Percentiles rank a stretch among this genome's conserved stretches.
Conservation (phyloP, 345 rosid genomes). For the Capsella bursapastoris region DNA sequence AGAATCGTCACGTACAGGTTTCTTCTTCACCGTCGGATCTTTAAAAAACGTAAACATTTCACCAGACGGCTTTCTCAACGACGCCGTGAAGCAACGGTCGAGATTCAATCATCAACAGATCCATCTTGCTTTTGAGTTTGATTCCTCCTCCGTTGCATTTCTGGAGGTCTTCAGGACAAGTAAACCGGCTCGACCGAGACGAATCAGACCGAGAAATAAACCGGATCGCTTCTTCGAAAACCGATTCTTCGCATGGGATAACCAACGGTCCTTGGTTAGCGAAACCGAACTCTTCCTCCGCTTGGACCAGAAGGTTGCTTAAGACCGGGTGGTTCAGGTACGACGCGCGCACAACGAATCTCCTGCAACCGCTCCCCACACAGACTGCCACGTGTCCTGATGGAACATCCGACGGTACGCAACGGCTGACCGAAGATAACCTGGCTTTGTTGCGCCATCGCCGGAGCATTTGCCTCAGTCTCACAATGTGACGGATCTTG, state of each 20-base stretch:
- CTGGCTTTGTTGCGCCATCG: constrained; percentile 93
- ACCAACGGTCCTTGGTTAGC: constrained; percentile 74
- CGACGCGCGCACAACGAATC: constrained; percentile 86
- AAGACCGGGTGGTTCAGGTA: constrained; percentile 91
- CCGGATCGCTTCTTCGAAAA: constrained; percentile 78
- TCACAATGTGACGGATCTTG: constrained; percentile 91
- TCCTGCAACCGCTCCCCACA: constrained; percentile 67
- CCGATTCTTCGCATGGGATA: constrained; percentile 87
- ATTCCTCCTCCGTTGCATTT: constrained; percentile 51
- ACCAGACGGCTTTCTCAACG: constrained; percentile 58
- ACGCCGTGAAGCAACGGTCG: constrained; percentile 76
- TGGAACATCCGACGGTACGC: constrained; percentile 81
- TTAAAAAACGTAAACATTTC: constrained; percentile 2
- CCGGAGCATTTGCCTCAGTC: constrained; percentile 83
- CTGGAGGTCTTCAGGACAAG: constrained; percentile 62
- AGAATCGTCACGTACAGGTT: not conserved
- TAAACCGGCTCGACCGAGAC: constrained; percentile 51
- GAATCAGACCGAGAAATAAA: constrained; percentile 72
- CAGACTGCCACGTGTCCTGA: constrained; percentile 89
- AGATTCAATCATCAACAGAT: constrained; percentile 74
- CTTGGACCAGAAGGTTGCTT: constrained; percentile 63
- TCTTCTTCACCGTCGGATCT: not conserved
- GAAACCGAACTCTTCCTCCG: constrained; percentile 95
- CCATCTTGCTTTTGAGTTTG: constrained; percentile 50
- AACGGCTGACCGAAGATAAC: constrained; percentile 59